Base-by-base conservation (phyloP, 2,329 filamentous ascomycete species). In the Davidsoniella neocaledoniae region DNA sequence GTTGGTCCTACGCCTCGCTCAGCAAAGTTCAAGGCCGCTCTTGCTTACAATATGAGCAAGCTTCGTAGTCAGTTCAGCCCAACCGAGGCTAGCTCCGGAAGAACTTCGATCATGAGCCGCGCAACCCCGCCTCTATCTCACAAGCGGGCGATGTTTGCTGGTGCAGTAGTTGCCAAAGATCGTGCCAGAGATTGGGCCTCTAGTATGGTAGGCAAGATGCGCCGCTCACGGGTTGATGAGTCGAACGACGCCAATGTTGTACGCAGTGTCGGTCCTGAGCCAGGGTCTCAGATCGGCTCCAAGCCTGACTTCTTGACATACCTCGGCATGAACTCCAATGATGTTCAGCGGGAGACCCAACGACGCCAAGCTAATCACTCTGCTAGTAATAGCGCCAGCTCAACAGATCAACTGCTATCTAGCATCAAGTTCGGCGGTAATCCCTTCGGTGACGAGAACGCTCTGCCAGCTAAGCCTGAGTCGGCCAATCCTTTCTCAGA, bases 361-460 rank as follows among this genome's bases (percentile, higher is more conserved):
- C 58, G 63, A 40, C 62, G 63, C 37, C 61, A 62, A 14, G 56
- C 57, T 17, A 61, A 57, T 52, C 57, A 57, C 43, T 50, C 47
- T 4, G 47, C 46, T n/a, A 54, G 44, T 29, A 59, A 59, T 46
- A 66, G 64, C 47, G 58, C 62, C 14, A 62, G 62, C 16, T 61
- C 61, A 1, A 58, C 57, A 33, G 61, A 64, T n/a, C 61, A 65
- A 42, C 66, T 69, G 58, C 60, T 70, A 4, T 59, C 71, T 4
- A 61, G 59, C 21, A 58, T 70, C 37, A 61, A 62, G 52, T 62
- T 68, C 29, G 60, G 63, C 33, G 57, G 54, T 19, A 58, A 73
- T 53, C 71, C 71, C 2, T 75, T 75, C 56, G 68, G 67, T 12
- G 73, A 77, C 55, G 56, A 58, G 43, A 69, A 73, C 54, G 63